Conservation (phyloP, 139 green algal genomes). For the Ettlia oleoabundans region DNA sequence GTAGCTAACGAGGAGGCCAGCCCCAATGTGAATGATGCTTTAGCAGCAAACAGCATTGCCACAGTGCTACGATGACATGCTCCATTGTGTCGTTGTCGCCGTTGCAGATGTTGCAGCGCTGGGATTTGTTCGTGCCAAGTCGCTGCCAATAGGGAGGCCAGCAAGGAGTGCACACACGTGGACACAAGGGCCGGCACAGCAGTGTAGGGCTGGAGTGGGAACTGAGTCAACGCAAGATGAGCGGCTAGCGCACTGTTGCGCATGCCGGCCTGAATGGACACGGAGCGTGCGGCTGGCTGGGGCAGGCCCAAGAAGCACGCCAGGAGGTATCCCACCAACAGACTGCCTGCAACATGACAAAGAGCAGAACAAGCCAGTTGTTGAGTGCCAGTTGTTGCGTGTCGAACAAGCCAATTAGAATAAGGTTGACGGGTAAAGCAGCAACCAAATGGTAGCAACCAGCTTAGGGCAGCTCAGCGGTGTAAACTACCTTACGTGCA, state of each 20-base stretch:
- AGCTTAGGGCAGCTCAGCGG: no score
- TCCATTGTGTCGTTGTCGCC: background rate
- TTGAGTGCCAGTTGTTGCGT: no score
- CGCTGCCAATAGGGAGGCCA: slow-evolving; percentile 44
- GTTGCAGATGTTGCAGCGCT: background rate
- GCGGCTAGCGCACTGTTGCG: slow-evolving; percentile 78
- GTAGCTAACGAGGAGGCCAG: no score
- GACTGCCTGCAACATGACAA: slow-evolving; percentile 57
- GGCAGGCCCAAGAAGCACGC: slow-evolving; percentile 50
- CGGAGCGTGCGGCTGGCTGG: slow-evolving; percentile 62
- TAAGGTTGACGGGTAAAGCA: no score
- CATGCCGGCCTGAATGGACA: slow-evolving; percentile 75
- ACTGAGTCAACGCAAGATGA: slow-evolving; percentile 78
- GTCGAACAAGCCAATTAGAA: no score
- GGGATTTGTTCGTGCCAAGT: background rate
- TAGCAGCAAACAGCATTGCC: background rate
- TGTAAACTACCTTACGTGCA: background rate
- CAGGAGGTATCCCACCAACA: slow-evolving; percentile 64
- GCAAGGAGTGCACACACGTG: slow-evolving; percentile 75
- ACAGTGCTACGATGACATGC: background rate
- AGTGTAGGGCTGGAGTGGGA: slow-evolving; percentile 68
- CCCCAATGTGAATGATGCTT: no score
- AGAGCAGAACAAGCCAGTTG: background rate
- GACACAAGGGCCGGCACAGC: slow-evolving; percentile 80
- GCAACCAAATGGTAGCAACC: no score